Base-by-base conservation (phyloP, 2,329 filamentous ascomycete genomes). In the Phyllosticta capitalensis region DNA sequence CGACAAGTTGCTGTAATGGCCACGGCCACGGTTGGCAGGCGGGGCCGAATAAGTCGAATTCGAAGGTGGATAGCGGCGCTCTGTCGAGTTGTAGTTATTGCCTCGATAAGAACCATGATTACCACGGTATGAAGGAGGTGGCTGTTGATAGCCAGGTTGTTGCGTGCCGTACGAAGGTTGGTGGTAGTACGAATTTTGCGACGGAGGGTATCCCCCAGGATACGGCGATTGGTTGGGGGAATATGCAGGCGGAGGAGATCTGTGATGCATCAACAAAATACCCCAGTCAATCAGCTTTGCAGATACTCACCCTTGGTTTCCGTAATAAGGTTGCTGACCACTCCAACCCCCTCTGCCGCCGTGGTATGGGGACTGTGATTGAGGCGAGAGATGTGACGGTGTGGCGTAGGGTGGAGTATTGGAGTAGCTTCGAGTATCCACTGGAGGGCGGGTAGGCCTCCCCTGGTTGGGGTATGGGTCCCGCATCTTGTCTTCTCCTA, bases 1-100 rank as follows among this genome's bases (percentile, higher is more conserved):
- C 52, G 90, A 88, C 1, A 85, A 71, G 73, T 88, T 83, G 73
- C 85, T 79, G 77, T 87, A 82, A 74, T 85, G 76, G 63, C 78
- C 76, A 33, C 81, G 76, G 38, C 84, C 84, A 56, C 86, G 80
- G 30, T 75, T 74, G 20, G 72, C 65, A 45, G 72, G 68, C 30
- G 66, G 64, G 24, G 54, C 52, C 61, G 81, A 78, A 24, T 75
- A 75, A 49, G 79, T 79, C 54, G 83, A 77, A 28, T 74, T 75
- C 53, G 76, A 66, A 21, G 66, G 68, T 50, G 75, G 74, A 55
- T 70, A 76, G 49, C 78, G 75, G 61, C 78, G 75, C 62, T 77
- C 77, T 9, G 71, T 69, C 1, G 69, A 70, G 53, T 74, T 75
- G 66, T 81, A 84, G 59, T 83, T 79, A 61, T 79, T 82, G 38